Conservation (phyloP, 73 alveolate species). For the Uronychia setigera region DNA sequence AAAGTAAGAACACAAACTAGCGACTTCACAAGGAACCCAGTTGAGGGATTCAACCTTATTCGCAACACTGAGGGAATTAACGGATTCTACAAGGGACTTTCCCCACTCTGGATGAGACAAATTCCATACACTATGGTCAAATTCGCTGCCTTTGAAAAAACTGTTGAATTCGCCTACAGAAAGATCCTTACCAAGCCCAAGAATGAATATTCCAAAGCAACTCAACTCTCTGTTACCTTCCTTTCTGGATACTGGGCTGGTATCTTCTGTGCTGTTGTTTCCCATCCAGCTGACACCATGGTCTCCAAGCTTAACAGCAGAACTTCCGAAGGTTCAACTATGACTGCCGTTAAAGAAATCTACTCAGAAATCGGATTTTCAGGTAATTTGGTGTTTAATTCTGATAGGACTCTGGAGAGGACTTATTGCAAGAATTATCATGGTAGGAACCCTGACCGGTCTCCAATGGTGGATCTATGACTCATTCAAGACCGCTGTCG, state of each 20-base stretch:
- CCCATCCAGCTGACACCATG: conserved; percentile 91
- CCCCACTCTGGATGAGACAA: conserved; percentile 93
- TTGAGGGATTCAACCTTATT: conserved; percentile 60
- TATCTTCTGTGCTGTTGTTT: conserved; percentile 85
- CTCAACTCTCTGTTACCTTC: conserved; percentile 75
- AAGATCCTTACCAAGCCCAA: conserved; percentile 70
- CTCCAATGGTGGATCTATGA: conserved; percentile 92
- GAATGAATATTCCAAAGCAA: conserved; percentile 72
- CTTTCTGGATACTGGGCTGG: conserved; percentile 91
- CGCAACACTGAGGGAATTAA: conserved; percentile 66
- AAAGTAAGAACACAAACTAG: conserved; percentile 90
- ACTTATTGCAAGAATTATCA: conserved; percentile 81
- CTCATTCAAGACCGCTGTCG: conserved; percentile 71
- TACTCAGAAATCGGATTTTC: conserved; percentile 75
- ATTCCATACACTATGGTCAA: conserved; percentile 93
- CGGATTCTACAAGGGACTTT: conserved; percentile 88
- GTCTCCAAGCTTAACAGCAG: conserved; percentile 76
- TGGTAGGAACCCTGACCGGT: conserved; percentile 93
- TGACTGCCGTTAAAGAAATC: conserved; percentile 51
- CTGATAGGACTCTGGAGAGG: conserved; percentile 87
- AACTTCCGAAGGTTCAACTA: conserved; percentile 48
- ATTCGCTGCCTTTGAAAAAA: conserved; percentile 89
- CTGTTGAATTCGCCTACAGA: conserved; percentile 76
- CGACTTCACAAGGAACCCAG: conserved; percentile 69
- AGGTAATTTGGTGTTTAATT: too few relatives aligned